These are phyloP conservation scores for Puccinia triticina DNA, from an alignment of 1,284 basidiomycete genomes.

Conservation along the genomic window DNA sequence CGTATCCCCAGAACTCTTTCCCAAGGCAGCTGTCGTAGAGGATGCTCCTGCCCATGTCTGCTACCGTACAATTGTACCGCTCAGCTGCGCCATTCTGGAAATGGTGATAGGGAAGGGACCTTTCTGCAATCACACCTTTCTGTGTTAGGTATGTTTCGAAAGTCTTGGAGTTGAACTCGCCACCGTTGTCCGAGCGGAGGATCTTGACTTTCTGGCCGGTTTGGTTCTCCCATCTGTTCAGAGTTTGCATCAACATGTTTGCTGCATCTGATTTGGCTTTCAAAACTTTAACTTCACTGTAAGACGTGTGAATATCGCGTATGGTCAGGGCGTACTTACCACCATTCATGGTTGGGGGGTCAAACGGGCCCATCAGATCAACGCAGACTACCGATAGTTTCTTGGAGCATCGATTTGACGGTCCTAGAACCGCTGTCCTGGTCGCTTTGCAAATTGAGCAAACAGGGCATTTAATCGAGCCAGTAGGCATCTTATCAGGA, in stretches of 20 bases:
- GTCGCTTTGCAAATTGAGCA: neutral
- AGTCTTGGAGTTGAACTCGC: neutral
- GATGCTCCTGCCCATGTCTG: conserved; percentile 26
- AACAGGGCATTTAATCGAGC: neutral
- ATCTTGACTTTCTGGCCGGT: neutral
- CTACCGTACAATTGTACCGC: conserved; percentile 13
- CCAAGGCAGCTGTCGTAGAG: neutral
- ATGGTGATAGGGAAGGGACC: conserved; percentile 24
- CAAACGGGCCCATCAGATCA: conserved; percentile 24
- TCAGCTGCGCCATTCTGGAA: conserved; percentile 51
- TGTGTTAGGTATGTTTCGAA: neutral
- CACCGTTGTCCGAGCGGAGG: conserved; percentile 21
- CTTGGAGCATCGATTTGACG: neutral
- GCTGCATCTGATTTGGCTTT: conserved; percentile 6
- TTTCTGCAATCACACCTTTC: conserved; percentile 30
- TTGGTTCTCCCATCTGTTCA: neutral
- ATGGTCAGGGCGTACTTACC: neutral
- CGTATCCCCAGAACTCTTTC: conserved; percentile 25
- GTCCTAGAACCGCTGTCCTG: neutral
- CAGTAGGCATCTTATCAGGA: neutral
- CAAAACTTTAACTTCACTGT: neutral
- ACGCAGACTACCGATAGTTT: neutral
- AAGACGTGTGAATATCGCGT: neutral
- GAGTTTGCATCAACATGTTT: neutral
- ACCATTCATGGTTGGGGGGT: neutral